These are phyloP conservation scores for Talaromyces sp. DNA, from an alignment of 2,329 filamentous ascomycete genomes.

Conservation along the genomic window DNA sequence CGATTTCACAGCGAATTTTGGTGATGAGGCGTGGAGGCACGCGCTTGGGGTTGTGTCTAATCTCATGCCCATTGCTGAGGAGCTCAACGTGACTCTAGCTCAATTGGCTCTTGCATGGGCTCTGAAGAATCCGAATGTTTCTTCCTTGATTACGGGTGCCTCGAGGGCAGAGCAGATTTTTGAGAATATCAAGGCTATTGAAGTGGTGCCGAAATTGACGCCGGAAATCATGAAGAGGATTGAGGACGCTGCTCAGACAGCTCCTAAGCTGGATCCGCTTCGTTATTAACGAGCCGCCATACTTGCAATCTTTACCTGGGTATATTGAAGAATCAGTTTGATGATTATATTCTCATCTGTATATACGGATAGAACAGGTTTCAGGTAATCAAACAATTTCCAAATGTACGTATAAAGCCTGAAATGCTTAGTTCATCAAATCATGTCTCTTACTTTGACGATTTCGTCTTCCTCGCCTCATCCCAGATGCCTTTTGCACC, in stretches of 20 bases:
- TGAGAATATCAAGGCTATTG: constrained; percentile 40
- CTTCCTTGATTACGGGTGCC: constrained; percentile 44
- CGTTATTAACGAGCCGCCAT: background rate
- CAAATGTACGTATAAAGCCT: background rate
- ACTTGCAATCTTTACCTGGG: background rate
- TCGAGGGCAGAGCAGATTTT: constrained; percentile 45
- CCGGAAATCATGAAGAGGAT: constrained; percentile 22
- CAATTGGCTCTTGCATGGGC: constrained; percentile 60
- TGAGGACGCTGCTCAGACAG: constrained; percentile 14
- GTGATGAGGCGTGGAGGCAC: constrained; percentile 39
- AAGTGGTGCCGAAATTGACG: constrained; percentile 19
- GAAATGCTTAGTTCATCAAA: background rate
- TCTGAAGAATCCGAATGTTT: constrained; percentile 59
- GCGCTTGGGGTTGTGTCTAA: constrained; percentile 43
- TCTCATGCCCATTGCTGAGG: constrained; percentile 58
- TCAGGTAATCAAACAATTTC: background rate
- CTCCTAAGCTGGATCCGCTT: constrained; percentile 11
- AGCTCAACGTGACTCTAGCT: constrained; percentile 60
- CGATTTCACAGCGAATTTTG: constrained; percentile 42
- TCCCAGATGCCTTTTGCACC: background rate
- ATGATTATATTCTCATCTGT: background rate
- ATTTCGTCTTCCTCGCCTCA: background rate
- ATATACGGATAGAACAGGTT: background rate
- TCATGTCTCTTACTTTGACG: background rate
- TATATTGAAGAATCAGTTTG: background rate